A percentile compares a stretch with the other conserved stretches of the same genome.
phyloP scores from a whole-genome alignment of 2,329 filamentous ascomycete species.

The Aspergillus thermomutatus region DNA sequence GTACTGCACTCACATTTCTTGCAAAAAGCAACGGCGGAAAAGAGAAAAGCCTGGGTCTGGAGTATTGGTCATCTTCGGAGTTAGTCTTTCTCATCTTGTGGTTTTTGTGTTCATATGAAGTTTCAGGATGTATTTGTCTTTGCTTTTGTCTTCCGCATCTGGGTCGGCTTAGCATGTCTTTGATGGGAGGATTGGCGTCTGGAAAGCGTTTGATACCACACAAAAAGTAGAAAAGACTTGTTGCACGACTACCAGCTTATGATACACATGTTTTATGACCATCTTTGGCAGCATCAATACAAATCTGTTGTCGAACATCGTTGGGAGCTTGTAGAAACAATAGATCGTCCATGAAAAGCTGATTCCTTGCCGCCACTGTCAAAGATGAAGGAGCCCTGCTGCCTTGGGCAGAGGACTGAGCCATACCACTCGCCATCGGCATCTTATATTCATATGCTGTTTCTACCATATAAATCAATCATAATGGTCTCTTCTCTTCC shows the following conservation, averaged over 20 bases:
- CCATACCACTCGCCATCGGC: not conserved
- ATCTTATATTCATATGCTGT: not conserved
- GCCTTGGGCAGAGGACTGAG: not conserved
- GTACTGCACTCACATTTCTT: not conserved
- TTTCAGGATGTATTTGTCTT: constrained; percentile 1
- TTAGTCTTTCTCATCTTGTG: not conserved
- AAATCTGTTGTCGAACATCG: not conserved
- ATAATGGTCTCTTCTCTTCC: not conserved
- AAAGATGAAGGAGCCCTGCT: too few relatives aligned
- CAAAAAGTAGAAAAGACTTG: constrained; percentile 4
- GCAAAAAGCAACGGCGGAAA: constrained; percentile 1
- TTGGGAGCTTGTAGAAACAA: not conserved
- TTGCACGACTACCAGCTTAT: constrained; percentile 1
- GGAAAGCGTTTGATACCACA: constrained; percentile 3
- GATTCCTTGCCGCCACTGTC: not conserved
- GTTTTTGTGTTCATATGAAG: not conserved
- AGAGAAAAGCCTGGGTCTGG: constrained; percentile 1
- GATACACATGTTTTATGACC: constrained; percentile 7
- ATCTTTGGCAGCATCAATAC: not conserved
- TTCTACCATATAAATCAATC: not conserved
- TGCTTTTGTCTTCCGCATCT: constrained; percentile 3
- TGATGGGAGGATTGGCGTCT: constrained; percentile 10
- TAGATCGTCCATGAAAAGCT: not conserved
- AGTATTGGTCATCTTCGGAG: not conserved
- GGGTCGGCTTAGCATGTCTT: constrained; percentile 3